Conservation (phyloP, 73 alveolate species). For the Paramecium biaurelia region DNA sequence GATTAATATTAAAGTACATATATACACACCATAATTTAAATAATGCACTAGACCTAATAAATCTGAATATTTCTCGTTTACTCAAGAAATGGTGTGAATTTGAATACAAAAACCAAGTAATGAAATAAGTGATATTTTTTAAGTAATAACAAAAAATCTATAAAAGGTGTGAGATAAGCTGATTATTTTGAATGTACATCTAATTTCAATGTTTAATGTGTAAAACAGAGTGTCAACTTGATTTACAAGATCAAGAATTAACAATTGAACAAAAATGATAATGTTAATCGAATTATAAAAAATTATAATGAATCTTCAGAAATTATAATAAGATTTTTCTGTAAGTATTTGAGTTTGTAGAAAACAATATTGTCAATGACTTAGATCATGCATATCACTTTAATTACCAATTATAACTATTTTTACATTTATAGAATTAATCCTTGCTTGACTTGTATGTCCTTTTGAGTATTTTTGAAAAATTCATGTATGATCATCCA, state of each 20-base stretch:
- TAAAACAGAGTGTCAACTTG: neutral
- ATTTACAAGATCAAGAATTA: neutral
- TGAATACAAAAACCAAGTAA: neutral
- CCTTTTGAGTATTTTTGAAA: neutral
- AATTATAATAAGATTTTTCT: neutral
- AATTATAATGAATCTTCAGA: neutral
- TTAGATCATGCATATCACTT: neutral
- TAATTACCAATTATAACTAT: neutral
- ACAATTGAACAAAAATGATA: neutral
- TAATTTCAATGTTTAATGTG: neutral
- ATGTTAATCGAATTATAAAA: neutral
- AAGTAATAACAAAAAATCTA: neutral
- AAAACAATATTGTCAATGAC: neutral
- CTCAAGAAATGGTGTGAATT: neutral
- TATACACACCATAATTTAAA: neutral
- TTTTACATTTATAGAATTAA: too few relatives aligned
- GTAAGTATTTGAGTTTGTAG: neutral
- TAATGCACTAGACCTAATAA: neutral
- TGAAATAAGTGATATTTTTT: neutral
- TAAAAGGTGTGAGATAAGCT: neutral
- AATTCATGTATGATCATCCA: neutral
- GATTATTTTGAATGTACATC: neutral
- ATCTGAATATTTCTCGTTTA: neutral
- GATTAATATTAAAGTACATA: neutral
- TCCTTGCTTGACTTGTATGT: neutral